Evolutionary conservation across 139 green algal species (phyloP).

Genomic region (Micromonas pusilla): DNA sequence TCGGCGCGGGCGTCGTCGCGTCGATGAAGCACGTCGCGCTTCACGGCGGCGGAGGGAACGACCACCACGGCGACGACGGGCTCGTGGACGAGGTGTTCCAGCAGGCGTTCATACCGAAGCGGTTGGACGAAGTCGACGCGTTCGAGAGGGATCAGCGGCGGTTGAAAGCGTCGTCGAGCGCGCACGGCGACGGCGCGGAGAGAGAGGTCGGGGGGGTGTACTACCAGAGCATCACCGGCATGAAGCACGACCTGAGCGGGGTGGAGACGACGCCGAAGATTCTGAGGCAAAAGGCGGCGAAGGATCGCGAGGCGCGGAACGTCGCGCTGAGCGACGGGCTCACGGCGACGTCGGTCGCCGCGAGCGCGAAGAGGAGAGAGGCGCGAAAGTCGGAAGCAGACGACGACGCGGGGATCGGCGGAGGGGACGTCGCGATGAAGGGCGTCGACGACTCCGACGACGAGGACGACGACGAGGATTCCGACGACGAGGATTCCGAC

Average conservation of each 20-base stretch:
- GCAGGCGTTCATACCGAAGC: slow-evolving; percentile 87
- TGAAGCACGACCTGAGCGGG: slow-evolving; percentile 49
- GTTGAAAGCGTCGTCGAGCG: background rate
- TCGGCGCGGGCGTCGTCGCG: background rate
- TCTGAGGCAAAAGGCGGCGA: no score
- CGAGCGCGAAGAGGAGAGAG: background rate
- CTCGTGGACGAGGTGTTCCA: slow-evolving; percentile 62
- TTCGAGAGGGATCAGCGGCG: slow-evolving; percentile 12
- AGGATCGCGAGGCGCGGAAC: slow-evolving; percentile 9
- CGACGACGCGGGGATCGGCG: slow-evolving; percentile 18
- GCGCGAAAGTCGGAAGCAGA: slow-evolving; percentile 20
- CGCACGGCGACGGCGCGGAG: background rate
- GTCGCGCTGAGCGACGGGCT: background rate
- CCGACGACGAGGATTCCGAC: background rate
- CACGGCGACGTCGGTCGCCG: slow-evolving; percentile 5
- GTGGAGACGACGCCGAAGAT: slow-evolving; percentile 11
- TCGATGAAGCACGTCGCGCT: background rate
- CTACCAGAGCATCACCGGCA: slow-evolving; percentile 73
- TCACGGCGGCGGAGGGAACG: background rate
- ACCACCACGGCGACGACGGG: background rate
- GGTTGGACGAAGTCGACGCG: slow-evolving; percentile 72
- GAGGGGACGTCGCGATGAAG: slow-evolving; percentile 17
- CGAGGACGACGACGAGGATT: slow-evolving; percentile 36
- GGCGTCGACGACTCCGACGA: slow-evolving; percentile 20
- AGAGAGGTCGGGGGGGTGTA: slow-evolving; percentile 80